Base-by-base conservation (phyloP, 768 basidiomycete genomes). In the Kwoniella mangroviensis region DNA sequence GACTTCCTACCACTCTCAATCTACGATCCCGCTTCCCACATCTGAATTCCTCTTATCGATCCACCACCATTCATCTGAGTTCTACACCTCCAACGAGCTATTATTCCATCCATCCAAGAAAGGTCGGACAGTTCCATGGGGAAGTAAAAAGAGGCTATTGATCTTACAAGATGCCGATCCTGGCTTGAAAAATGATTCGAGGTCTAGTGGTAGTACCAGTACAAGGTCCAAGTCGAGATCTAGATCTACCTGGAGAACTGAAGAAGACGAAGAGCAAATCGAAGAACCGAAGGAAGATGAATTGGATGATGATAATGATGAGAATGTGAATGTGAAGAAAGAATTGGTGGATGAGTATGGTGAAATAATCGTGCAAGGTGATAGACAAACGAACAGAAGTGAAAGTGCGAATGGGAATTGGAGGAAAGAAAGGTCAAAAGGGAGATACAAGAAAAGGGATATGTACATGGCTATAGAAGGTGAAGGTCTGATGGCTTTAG, bases 381-480 rank as follows among this genome's bases (percentile, higher is more conserved):
- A 42, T n/a, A n/a, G n/a, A 34, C 42, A 19, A 4, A 63, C n/a
- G 15, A 22, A 13, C 17, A 65, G 53, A 21, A n/a, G 7, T 53
- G 53, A 54, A 22, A 54, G 26, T 41, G 7, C 12, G n/a, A 54
- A 12, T 53, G 21, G 15, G 22, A 42, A n/a, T 55, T 42, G 40
- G 41, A 56, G 26, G 40, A 65, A 40, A 55, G 53, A 60, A 43
- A 60, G 45, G 28, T 22, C 57, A 13, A 63, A 52, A 49, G 65
- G 67, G 34, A 66, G 24, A 52, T 73, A 73, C 53, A 74, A 74
- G 52, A 62, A 61, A 26, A 63, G 75, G 40, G 74, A 79, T 63
- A 77, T 79, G 75, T 68, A 58, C 49, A 49, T 55, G 13, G 73
- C 74, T 3, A 58, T 79, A 9, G 75, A 79, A 34, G 78, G 78